Base-by-base conservation (phyloP, 2,329 filamentous ascomycete genomes). In the Dactylellina drechsleri region DNA sequence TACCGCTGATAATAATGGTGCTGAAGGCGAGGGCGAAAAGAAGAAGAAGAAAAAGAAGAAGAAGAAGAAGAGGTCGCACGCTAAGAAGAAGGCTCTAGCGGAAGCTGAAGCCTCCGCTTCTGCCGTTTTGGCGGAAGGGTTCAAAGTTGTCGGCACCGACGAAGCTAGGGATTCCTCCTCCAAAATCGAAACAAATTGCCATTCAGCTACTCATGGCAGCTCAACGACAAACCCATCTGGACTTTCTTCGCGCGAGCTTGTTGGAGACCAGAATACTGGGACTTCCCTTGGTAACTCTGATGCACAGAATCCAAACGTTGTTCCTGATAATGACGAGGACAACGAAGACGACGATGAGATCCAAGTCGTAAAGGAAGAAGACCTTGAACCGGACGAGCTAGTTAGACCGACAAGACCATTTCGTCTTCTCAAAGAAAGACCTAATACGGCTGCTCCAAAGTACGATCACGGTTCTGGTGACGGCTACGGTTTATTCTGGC, bases 401-500 rank as follows among this genome's bases (percentile, higher is more conserved):
- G 64, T 67, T 53, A 43, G 47, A 26, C 71, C 71, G 7, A 65
- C 57, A 12, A 50, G 64, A 8, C 64, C 71, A 40, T 65, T 47
- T 58, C 58, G 71, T 4, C 15, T 75, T 4, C 62, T 75, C 15
- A 40, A 43, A 4, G 71, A 75, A 8, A 75, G 65, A 43, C 56
- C 77, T 13, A 57, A 66, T 16, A 68, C 72, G 6, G 82, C 83
- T 79, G 85, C 52, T 26, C 64, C 71, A 2, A 68, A 68, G 23
- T 75, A 75, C 40, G 71, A 75, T 26, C 71, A 75, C 49, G 56
- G 52, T 16, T 57, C 86, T 78, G 86, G 86, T 77, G 85, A 86
- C 79, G 88, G 88, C n/a, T 85, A 90, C 79, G 89, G 89, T 43
- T 83, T 91, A 52, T 90, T 90, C 80, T 91, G 88, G 88, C 86